These are phyloP conservation scores for Solanum paucissectum DNA, from an alignment of 257 asterid species.

Conservation along the genomic window DNA sequence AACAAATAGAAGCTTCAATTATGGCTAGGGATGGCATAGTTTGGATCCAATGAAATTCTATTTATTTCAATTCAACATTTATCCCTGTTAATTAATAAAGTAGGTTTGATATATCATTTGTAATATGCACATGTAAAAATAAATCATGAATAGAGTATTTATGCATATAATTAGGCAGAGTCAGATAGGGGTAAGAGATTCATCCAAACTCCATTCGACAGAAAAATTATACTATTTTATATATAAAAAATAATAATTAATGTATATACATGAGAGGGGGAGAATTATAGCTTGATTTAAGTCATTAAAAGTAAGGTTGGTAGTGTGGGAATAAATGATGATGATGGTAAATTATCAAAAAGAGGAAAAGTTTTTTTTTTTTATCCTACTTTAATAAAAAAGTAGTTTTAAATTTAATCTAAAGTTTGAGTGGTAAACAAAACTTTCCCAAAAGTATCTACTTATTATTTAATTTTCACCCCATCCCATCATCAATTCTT, in stretches of 20 bases:
- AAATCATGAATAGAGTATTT: not conserved
- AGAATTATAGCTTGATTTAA: not conserved
- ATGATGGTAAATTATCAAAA: not conserved
- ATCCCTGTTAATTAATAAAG: not conserved
- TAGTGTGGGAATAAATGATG: not conserved
- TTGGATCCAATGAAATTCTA: not conserved
- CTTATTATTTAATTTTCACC: not conserved
- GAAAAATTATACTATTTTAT: too few species aligned
- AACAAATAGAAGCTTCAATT: not conserved
- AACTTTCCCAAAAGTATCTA: not conserved
- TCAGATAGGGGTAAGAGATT: not conserved
- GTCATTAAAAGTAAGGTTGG: not conserved
- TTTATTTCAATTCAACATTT: not conserved
- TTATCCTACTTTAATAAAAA: not conserved
- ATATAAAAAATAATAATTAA: too few species aligned
- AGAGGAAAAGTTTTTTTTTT: not conserved
- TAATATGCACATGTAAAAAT: not conserved
- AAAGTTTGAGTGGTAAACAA: not conserved
- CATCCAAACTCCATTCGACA: too few species aligned
- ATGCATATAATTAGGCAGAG: not conserved
- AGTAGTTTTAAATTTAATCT: not conserved
- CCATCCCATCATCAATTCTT: not conserved
- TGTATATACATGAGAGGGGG: too few species aligned
- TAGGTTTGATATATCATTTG: not conserved
- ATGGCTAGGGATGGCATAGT: not conserved